A percentile compares a stretch with the other conserved stretches of the same genome.
Conservation (phyloP, 2,329 filamentous ascomycete species). For the Pseudogymnoascus sp. region DNA sequence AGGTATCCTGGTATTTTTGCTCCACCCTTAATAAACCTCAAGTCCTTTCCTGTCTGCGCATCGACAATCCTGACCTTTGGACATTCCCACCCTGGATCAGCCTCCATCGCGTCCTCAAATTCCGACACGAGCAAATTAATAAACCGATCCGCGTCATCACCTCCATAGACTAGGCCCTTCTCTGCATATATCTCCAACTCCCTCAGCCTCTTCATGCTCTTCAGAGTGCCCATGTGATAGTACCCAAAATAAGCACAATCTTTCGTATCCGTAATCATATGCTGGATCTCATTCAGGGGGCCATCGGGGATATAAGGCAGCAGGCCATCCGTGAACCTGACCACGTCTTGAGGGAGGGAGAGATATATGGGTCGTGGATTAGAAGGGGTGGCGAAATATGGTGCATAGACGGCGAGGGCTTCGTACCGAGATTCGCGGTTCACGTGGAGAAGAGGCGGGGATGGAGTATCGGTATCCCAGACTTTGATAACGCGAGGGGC, state of each 20-base stretch:
- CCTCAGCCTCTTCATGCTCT: conserved; percentile 19
- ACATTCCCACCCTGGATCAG: conserved; percentile 21
- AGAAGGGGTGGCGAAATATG: conserved; percentile 15
- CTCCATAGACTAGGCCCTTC: conserved; percentile 3
- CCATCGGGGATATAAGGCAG: conserved; percentile 16
- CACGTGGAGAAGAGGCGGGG: conserved; percentile 12
- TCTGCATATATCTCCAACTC: conserved; percentile 18
- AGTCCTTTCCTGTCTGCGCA: conserved; percentile 13
- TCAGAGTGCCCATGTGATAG: conserved; percentile 22
- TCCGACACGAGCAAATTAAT: conserved; percentile 15
- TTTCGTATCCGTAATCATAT: conserved; percentile 19
- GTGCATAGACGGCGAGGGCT: conserved; percentile 16
- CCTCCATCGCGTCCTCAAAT: conserved; percentile 17
- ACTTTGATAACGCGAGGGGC: conserved; percentile 5
- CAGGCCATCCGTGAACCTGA: conserved; percentile 17
- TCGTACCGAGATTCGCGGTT: conserved; percentile 14
- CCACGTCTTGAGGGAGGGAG: conserved; percentile 17
- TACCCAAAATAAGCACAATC: conserved; percentile 24
- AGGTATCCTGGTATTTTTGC: conserved; percentile 16
- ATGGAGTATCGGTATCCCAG: background rate
- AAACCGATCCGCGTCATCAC: conserved; percentile 11
- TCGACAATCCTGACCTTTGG: conserved; percentile 21
- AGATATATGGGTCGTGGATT: conserved; percentile 19
- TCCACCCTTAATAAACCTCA: conserved; percentile 18
- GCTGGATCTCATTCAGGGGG: conserved; percentile 16